Evolutionary conservation across 2,329 filamentous ascomycete species (phyloP), one percentile per base, ranked within the genome.

Genomic region (Cordyceps javanica): DNA sequence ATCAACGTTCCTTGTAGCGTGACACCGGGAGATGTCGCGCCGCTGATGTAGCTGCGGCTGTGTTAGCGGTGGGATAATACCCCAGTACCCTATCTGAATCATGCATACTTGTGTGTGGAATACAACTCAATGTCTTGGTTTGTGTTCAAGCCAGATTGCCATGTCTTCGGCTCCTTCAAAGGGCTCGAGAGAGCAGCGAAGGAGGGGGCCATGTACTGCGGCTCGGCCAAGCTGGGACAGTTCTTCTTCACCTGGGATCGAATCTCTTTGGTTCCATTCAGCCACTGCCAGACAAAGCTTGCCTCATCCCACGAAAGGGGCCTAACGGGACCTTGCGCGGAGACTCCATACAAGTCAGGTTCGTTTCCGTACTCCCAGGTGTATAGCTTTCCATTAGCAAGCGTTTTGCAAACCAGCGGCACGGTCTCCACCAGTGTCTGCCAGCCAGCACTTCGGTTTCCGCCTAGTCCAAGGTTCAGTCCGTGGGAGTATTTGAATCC

Each of bases 1-100:
- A 87, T 80, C 3, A 88, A 73, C 0, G 83, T 86, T 19, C 75
- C 75, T 65, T 82, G 80, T 0, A 87, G 76, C 0, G 83, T 87
- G 2, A 87, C 80, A 14, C 83, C 83, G 0, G 78, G 81, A n/a
- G 75, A 72, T 2, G 74, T 75, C 38, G 83, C 82, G 54, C 82
- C 82, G 56, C 76, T 79, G 62, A 87, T 86, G 68, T 87, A 87
- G 70, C 82, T 86, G 59, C 48, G 13, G 25, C 1, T 25, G 21
- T 36, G 55, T 63, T 53, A 62, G 59, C 26, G 30, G 5, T 25
- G 30, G 13, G 11, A 14, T 36, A 10, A 5, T 9, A 26, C 6
- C 21, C 44, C 36, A 30, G 51, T 26, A 38, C 16, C 8, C 44
- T 4, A 23, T 49, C 21, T 2, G 14, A 25, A 8, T 28, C 3